Evolutionary conservation across 148 eudicot genomes (phyloP).

Genomic region (Spergularia marina): DNA sequence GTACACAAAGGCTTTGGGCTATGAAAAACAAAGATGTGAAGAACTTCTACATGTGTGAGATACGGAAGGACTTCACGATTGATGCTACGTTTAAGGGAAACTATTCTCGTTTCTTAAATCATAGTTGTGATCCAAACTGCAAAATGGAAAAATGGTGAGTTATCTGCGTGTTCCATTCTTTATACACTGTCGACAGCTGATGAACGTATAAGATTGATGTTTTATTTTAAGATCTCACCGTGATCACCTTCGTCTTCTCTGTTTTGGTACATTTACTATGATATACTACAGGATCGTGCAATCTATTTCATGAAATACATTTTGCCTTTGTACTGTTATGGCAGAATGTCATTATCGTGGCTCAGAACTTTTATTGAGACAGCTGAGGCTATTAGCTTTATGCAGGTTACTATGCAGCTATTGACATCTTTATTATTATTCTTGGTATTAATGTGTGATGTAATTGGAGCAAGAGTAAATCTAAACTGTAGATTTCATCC

Average conservation of each 20-base stretch:
- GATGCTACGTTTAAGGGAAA: constrained; percentile 97
- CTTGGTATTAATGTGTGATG: too few relatives aligned
- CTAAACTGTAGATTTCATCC: too few relatives aligned
- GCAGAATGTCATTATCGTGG: too few relatives aligned
- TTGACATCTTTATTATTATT: too few relatives aligned
- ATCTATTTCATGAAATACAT: background rate
- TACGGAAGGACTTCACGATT: constrained; percentile 79
- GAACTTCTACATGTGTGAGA: constrained; percentile 94
- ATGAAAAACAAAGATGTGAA: constrained; percentile 66
- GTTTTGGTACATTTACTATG: background rate
- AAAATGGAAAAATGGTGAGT: constrained; percentile 93
- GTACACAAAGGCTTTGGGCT: constrained; percentile 93
- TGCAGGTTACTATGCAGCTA: too few relatives aligned
- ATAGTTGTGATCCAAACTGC: constrained; percentile 96
- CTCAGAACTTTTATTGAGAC: too few relatives aligned
- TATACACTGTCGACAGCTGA: background rate
- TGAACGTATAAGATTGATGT: background rate
- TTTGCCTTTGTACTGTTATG: background rate
- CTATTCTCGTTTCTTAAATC: constrained; percentile 82
- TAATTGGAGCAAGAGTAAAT: too few relatives aligned
- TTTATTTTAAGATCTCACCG: background rate
- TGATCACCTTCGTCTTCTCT: background rate
- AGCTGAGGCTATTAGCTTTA: too few relatives aligned
- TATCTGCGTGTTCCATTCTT: background rate
- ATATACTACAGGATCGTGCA: background rate